Base-by-base conservation (phyloP, 768 basidiomycete genomes). In the Pisolithus microcarpus region DNA sequence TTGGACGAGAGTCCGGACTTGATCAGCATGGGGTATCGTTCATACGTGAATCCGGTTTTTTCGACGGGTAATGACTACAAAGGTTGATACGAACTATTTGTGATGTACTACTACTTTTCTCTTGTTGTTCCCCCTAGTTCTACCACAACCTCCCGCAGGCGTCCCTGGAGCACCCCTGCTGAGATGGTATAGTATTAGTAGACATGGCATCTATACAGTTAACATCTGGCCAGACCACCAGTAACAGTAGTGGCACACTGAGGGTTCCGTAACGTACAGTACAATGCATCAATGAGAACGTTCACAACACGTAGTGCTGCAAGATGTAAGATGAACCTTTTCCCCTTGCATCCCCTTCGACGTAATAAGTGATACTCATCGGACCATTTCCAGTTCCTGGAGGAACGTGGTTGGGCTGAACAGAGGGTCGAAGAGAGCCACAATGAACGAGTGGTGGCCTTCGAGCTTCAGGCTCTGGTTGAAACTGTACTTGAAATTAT, bases 241-340 rank as follows among this genome's bases (percentile, higher is more conserved):
- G 86, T 53, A 26, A 90, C 81, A 10, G 73, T 75, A 15, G 73
- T 75, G 49, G 78, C 81, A 86, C 86, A 88, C n/a, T 65, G 65
- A n/a, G 65, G 58, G 44, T 87, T 80, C 46, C 84, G 73, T 9
- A 75, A 75, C 4, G 66, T 56, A 59, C 86, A n/a, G n/a, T n/a
- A n/a, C n/a, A n/a, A 87, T 36, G 71, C 77, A 23, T 68, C 64
- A 16, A 87, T 84, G 65, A 37, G 77, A 72, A 56, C 66, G 61
- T 38, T 80, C 59, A 21, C 80, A 63, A 57, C 37, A 48, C 53
- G 55, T 53, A 68, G 34, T 46, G 62, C 45, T 61, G 64, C 62
- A 34, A 62, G 43, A 42, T 71, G 21, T 69, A 58, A 57, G 73
- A 74, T 39, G 70, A 61, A 19, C 62, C n/a, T n/a, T n/a, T n/a